Evolutionary conservation across 2,329 filamentous ascomycete genomes (phyloP), one percentile per base, ranked within the genome.

Genomic region (Ascochyta koolunga): DNA sequence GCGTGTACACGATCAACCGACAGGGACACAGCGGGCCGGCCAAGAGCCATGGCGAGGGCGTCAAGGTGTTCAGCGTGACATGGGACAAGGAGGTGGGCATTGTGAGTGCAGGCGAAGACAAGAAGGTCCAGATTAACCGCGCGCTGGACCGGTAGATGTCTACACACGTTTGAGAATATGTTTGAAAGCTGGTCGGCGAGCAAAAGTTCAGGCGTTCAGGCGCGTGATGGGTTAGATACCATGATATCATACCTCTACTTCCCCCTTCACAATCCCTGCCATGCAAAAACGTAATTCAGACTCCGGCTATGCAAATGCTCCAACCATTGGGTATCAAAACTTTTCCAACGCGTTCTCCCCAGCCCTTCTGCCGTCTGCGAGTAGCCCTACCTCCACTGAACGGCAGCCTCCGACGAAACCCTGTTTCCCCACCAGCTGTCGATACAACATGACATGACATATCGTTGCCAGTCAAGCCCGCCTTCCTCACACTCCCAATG

Each of bases 1-100:
- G 83, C 75, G 87, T 80, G 78, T 96, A 79, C 86, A 90, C 81
- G 73, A 88, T 98, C 60, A 83, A 89, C 54, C 80, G 93, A 48
- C 90, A 95, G 76, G 89, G 86, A 57, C 85, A 86, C 69, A 81
- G 68, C 5, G 71, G 72, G 70, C 79, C 67, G 21, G 67, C 70
- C 13, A 81, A 83, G 56, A 85, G 85, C 68, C 84, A 83, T 69
- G 93, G 93, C 2, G 90, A 95, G 55, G 92, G 92, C 21, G 85
- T 88, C 58, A 98, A 98, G 83, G 91, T 99, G 42, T 91, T 98
- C 74, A 85, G 86, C 29, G 90, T 98, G 5, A 84, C 82, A 54
- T 99, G 95, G 95, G 90, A 97, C 75, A 80, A 82, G 72, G 84
- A 86, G 6, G 86, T 96, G 70, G 96, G 95, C 1, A 93, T 99